phyloP scores from a whole-genome alignment of 192 early-diverging fungal species.

The Rhizophlyctis rosea region DNA sequence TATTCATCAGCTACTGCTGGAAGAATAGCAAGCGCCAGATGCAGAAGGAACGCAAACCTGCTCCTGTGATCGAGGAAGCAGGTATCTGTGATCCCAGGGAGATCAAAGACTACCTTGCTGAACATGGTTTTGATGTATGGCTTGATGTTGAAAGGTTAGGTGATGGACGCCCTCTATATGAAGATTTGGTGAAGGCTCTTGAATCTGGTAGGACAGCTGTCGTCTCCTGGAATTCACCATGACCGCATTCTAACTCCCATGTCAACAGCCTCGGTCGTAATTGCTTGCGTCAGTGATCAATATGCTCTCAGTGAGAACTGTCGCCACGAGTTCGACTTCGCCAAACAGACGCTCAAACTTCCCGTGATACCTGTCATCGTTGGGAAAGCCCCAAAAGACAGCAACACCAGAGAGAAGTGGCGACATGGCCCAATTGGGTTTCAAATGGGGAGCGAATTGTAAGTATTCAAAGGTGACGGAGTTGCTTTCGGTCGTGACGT shows the following conservation, averaged over 20 bases:
- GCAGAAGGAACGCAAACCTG: neutral
- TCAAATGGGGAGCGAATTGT: neutral
- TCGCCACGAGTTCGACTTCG: neutral
- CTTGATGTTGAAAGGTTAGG: neutral
- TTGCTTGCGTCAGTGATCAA: neutral
- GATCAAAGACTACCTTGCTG: neutral
- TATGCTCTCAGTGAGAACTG: neutral
- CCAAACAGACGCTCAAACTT: neutral
- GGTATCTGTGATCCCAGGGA: neutral
- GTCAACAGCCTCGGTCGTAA: neutral
- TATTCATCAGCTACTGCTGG: constrained; percentile 1
- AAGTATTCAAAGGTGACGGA: no score
- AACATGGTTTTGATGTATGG: neutral
- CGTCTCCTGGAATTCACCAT: no score
- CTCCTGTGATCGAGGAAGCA: neutral
- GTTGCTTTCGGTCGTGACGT: no score
- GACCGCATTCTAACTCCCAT: no score
- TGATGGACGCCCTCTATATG: neutral
- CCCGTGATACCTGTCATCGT: neutral
- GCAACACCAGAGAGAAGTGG: neutral
- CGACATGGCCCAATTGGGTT: neutral
- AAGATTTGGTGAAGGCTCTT: neutral
- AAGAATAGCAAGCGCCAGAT: neutral
- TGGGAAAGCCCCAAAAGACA: neutral
- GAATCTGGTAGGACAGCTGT: neutral